These are phyloP conservation scores for Centrapalus pauciflorus DNA, from an alignment of 129 eudicot genomes.

Conservation along the genomic window DNA sequence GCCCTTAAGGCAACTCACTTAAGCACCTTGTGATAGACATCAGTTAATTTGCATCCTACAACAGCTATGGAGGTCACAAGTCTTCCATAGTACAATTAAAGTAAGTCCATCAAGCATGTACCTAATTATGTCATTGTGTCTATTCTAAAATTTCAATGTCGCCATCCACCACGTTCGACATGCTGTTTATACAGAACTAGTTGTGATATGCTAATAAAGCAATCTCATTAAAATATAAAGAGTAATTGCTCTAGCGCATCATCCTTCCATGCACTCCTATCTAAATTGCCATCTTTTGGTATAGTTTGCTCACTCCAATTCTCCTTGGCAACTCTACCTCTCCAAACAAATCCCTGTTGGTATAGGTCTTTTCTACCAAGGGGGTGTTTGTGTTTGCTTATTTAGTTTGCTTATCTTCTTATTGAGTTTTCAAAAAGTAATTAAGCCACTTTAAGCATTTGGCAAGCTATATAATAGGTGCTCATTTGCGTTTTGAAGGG, in stretches of 20 bases:
- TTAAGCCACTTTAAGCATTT: too few species aligned
- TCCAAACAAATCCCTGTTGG: not conserved
- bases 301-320: not conserved
- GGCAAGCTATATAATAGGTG: too few species aligned
- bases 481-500: too few species aligned
- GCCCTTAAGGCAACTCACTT: not conserved
- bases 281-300: not conserved
- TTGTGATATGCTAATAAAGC: not conserved
- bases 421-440: too few species aligned
- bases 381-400: too few species aligned
- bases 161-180: not conserved
- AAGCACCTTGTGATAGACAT: conserved; percentile 1
- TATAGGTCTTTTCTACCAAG: not conserved
- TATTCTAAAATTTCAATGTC: not conserved
- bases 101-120: not conserved
- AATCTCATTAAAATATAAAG: not conserved
- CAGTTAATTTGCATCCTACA: not conserved
- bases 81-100: not conserved
- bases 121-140: not conserved
- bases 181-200: not conserved
- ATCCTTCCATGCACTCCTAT: not conserved
- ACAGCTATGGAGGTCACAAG: not conserved
- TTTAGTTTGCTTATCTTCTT: too few species aligned
- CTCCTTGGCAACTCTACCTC: not conserved
- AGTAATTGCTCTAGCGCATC: not conserved